phyloP scores from a whole-genome alignment of 2,329 filamentous ascomycete species.

The Cordyceps cicadae region DNA sequence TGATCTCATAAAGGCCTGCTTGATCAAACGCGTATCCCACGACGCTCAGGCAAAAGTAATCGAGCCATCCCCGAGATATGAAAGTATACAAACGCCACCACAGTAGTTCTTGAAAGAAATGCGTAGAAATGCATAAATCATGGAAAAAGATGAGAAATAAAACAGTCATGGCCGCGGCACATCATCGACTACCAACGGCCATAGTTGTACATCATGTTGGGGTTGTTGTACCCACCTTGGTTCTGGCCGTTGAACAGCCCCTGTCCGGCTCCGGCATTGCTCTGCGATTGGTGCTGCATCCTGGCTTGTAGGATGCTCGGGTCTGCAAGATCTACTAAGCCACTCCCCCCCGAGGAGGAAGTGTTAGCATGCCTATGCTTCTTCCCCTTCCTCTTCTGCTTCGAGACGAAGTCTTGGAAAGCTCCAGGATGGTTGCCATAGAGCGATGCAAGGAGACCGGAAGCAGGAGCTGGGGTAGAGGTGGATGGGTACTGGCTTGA shows the following conservation, averaged over 20 bases:
- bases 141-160: conserved; percentile 16
- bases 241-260: conserved; percentile 79
- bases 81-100: conserved; percentile 24
- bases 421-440: conserved; percentile 78
- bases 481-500: conserved; percentile 79
- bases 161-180: conserved; percentile 14
- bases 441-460: conserved; percentile 84
- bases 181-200: conserved; percentile 52
- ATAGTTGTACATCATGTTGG: conserved; percentile 75
- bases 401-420: conserved; percentile 86
- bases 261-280: conserved; percentile 76
- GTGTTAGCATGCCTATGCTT: conserved; percentile 99
- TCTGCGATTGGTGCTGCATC: conserved; percentile 81
- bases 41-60: conserved; percentile 20
- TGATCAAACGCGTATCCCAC: conserved; percentile 24
- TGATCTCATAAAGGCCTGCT: conserved; percentile 24
- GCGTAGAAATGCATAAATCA: conserved; percentile 15
- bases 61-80: conserved; percentile 15
- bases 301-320: conserved; percentile 98
- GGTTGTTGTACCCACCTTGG: conserved; percentile 90
- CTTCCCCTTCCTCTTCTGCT: conserved; percentile 99
- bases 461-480: conserved; percentile 79
- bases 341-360: conserved; percentile 99
- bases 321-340: conserved; percentile 99
- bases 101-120: conserved; percentile 17